Evolutionary conservation across 2,329 filamentous ascomycete species (phyloP).

Genomic region (Colletotrichum tamarilloi): DNA sequence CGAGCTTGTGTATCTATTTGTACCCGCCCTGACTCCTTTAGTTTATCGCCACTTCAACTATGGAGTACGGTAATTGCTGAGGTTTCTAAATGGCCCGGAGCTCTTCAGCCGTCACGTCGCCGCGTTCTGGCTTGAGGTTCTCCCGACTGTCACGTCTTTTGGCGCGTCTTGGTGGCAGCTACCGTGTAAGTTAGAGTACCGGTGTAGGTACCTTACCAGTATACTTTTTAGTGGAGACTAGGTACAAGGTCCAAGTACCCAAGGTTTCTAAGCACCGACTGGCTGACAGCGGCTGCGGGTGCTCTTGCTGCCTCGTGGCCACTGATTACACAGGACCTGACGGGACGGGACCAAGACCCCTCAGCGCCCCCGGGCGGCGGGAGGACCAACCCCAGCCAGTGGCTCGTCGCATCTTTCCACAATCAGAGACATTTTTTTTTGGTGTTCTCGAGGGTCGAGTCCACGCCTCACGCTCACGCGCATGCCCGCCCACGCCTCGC

Average conservation of each 20-base stretch:
- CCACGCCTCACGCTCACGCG: conserved; percentile 22
- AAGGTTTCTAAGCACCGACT: background rate
- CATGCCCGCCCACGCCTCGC: background rate
- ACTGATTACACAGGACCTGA: conserved; percentile 9
- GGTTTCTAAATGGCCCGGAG: background rate
- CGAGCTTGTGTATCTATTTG: background rate
- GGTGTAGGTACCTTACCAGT: too few species aligned
- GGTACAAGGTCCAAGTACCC: background rate
- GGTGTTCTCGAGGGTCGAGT: conserved; percentile 24
- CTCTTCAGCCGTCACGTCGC: background rate
- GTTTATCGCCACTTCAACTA: background rate
- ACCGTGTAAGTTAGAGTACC: background rate
- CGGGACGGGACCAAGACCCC: conserved; percentile 13
- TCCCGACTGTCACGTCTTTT: background rate
- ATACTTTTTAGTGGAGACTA: background rate
- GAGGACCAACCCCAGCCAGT: conserved; percentile 5
- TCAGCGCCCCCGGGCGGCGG: background rate
- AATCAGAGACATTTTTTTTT: conserved; percentile 20
- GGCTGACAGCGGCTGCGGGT: conserved; percentile 12
- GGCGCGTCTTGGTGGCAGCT: background rate
- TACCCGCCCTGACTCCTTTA: background rate
- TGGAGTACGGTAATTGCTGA: too few species aligned
- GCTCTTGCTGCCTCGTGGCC: conserved; percentile 21
- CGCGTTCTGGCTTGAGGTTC: background rate
- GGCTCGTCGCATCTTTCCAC: conserved; percentile 18